Evolutionary conservation across 371 early-diverging fungal species (phyloP), one percentile per base, ranked within the genome.

Genomic region (Syncephalastrum sp.): DNA sequence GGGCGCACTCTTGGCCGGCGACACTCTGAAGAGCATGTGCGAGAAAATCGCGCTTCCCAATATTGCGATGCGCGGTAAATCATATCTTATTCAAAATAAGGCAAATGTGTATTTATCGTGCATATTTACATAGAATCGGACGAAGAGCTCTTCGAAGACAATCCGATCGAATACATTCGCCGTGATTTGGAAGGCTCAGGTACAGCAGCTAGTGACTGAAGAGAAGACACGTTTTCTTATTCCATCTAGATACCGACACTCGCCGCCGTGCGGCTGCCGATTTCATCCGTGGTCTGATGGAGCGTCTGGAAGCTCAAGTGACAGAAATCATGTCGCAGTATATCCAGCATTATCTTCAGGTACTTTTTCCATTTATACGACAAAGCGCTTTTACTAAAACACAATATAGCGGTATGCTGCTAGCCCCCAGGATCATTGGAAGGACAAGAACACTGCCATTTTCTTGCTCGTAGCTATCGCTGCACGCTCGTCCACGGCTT

Each of bases 141-240:
- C 64, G 92, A 92, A 73, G 98, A 97, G 60, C 65, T 93, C 54
- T 97, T 96, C 71, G 95, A 97, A 65, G 98, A 97, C 65, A 97
- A 97, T 48, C 95, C 96, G 6, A 87, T 97, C 60, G 95, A 93
- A 52, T 97, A 87, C 67, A 91, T 97, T 62, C 83, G 94, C 17
- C 80, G 93, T 54, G 97, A 97, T 70, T 64, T 97, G n/a, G 98
- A 98, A 68, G 94, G 94, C 38, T 86, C 91, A 25, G 88, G 86
- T 87, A 68, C 14, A 46, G 13, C 5, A 7, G 16, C 25, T 24
- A 12, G 4, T 6, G 12, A 53, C 14, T 3, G 1, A 6, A 33
- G 1, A 5, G 33, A 17, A 17, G 16, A 21, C 4, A 8, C 6
- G 42, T n/a, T 27, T 41, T 47, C 42, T 49, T 7, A 14, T 19